Evolutionary conservation across 805 yeast species (phyloP), one percentile per base, ranked within the genome.

Genomic region (Candida stauntonica): DNA sequence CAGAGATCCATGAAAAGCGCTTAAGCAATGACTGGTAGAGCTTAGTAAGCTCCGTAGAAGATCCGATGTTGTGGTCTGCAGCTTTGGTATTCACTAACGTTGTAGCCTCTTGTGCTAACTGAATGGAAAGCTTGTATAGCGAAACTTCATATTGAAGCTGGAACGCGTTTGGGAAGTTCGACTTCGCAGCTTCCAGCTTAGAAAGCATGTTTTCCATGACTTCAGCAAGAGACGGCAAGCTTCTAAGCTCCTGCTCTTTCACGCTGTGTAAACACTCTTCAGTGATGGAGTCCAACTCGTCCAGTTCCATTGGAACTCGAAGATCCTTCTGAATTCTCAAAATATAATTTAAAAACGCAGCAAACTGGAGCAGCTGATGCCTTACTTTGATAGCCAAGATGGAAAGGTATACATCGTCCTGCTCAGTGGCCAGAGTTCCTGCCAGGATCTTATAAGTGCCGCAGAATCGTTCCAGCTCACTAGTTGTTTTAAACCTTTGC

Each of bases 161-260:
- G 3, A 34, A 11, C 16, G 26, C 28, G 20, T 39, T 31, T 5
- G n/a, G 17, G 28, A 33, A 23, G 11, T 7, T 14, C 5, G 38
- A 29, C 14, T 19, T 20, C 5, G 16, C 11, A 2, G 21, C 5
- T 7, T 32, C 32, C 7, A 30, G 12, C 18, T 31, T 35, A 2
- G 21, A 17, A 5, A 18, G 14, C 5, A 36, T 31, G 7, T 11
- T 15, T 3, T 5, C 13, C 14, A 18, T 9, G 7, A 36, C 2
- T 2, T 29, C 39, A 1, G 31, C 17, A 8, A 39, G 15, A 27
- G 31, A 18, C 4, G 46, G 44, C 6, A 39, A 5, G n/a, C 27
- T 26, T 20, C 37, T 33, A 9, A 35, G 38, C 9, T 42, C 44
- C 20, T 42, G 39, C 19, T 47, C 51, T 16, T 40, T 39, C 17